Base-by-base conservation (phyloP, 2,329 filamentous ascomycete genomes). In the Dothideomycetidae sp. region DNA sequence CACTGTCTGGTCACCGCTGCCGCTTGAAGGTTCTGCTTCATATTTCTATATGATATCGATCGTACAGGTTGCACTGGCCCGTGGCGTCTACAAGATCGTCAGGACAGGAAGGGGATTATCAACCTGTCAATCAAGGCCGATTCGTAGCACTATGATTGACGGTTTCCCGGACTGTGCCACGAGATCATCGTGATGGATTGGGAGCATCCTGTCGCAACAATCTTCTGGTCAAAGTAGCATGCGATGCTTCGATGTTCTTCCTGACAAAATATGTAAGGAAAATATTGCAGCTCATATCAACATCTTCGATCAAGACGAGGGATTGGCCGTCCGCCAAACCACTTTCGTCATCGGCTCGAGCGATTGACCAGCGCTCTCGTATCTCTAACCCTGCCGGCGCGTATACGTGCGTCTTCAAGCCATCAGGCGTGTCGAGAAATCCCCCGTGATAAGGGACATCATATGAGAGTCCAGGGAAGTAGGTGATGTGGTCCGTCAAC, bases 401-500 rank as follows among this genome's bases (percentile, higher is more conserved):
- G n/a, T 32, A 38, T 2, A 38, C 36, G 18, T 38, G 36, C 5
- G 36, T 38, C 12, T 32, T 19, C 3, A 38, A 13, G 5, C 36
- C 36, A 10, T 33, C 36, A 17, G 36, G 36, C 29, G 15, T 38
- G 17, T 38, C 36, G 9, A 38, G 18, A 11, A 38, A 38, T 12
- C 28, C 36, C 15, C 29, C 36, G n/a, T 13, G 29, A 14, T 38
- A 38, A 5, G 36, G 31, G n/a, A 38, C 36, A 14, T 38, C 28
- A 10, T 19, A 13, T 13, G 36, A 18, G 18, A 32, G 21, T 19
- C 36, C 36, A 11, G 36, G 36, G 13, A 38, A 13, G 13, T 38
- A 38, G 17, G 36, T 38, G n/a, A 38, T 38, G 12, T 28, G 30
- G 36, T 38, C 36, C n/a, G 36, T 38, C 9, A 38, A 12, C 19